These are phyloP conservation scores for Tetradesmus lagerheimii DNA, from an alignment of 139 green algal species.

Conservation along the genomic window DNA sequence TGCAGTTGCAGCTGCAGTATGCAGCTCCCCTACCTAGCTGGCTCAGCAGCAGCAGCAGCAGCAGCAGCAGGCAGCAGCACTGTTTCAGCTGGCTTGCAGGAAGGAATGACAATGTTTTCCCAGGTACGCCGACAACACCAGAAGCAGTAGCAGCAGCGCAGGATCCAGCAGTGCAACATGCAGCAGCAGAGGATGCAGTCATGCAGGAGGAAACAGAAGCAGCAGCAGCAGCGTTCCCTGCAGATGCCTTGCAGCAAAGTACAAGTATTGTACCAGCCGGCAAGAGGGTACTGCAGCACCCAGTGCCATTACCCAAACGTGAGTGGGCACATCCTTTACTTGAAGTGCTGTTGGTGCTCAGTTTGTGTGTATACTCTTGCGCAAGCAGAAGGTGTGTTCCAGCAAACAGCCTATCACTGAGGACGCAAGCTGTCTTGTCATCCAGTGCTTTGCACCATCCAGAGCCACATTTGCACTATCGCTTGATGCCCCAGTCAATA, in stretches of 20 bases:
- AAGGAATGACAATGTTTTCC: neutral
- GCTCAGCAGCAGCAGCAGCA: neutral
- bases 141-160: neutral
- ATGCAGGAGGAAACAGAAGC: neutral
- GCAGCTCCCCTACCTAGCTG: neutral
- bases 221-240: neutral
- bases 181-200: neutral
- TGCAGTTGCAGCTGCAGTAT: neutral
- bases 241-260: neutral
- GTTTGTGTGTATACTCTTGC: no score
- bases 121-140: neutral
- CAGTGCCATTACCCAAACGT: neutral
- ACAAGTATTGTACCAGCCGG: neutral
- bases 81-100: conserved; percentile 12
- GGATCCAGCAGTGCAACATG: neutral
- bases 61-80: neutral
- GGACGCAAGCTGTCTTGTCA: no score
- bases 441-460: no score
- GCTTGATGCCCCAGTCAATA: no score
- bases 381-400: neutral
- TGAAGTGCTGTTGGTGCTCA: neutral
- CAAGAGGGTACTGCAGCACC: neutral
- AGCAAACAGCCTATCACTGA: no score
- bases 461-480: no score
- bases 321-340: neutral